phyloP scores from a whole-genome alignment of 768 basidiomycete species.

The Leccinum fibrillosum region DNA sequence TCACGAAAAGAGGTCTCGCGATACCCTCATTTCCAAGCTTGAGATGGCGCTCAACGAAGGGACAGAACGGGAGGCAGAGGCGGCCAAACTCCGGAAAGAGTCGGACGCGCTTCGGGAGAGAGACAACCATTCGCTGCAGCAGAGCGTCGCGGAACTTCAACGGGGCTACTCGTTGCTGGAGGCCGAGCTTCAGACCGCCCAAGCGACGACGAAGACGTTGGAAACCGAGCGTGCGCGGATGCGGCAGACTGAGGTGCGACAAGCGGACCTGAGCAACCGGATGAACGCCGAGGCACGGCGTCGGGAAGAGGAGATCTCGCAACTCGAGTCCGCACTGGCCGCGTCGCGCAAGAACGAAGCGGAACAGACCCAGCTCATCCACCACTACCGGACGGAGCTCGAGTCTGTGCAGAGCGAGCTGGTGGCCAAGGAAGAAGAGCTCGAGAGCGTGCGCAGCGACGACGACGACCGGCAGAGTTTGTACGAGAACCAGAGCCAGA shows the following conservation, averaged over 20 bases:
- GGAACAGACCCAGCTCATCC: constrained; percentile 63
- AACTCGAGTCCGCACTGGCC: constrained; percentile 51
- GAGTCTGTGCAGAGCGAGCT: constrained; percentile 67
- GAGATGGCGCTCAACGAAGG: constrained; percentile 57
- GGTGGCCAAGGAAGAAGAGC: constrained; percentile 59
- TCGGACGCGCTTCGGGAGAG: constrained; percentile 48
- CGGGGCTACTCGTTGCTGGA: constrained; percentile 60
- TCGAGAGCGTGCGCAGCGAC: constrained; percentile 50
- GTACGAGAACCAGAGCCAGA: too few relatives aligned
- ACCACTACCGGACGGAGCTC: constrained; percentile 64
- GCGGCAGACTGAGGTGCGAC: constrained; percentile 53
- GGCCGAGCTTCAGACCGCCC: constrained; percentile 54
- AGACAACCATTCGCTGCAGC: constrained; percentile 47
- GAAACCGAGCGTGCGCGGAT: constrained; percentile 63
- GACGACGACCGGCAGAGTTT: constrained; percentile 1
- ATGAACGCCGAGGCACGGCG: constrained; percentile 43
- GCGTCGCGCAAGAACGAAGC: constrained; percentile 46
- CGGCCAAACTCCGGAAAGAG: constrained; percentile 43
- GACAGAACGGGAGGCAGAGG: constrained; percentile 47
- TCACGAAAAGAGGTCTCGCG: constrained; percentile 50
- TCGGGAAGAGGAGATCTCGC: constrained; percentile 52
- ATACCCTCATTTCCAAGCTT: constrained; percentile 56
- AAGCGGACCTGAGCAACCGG: constrained; percentile 57
- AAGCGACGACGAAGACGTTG: constrained; percentile 51
- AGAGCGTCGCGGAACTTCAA: constrained; percentile 56